Evolutionary conservation across 2,329 filamentous ascomycete species (phyloP).

Genomic region (Pyricularia grisea): DNA sequence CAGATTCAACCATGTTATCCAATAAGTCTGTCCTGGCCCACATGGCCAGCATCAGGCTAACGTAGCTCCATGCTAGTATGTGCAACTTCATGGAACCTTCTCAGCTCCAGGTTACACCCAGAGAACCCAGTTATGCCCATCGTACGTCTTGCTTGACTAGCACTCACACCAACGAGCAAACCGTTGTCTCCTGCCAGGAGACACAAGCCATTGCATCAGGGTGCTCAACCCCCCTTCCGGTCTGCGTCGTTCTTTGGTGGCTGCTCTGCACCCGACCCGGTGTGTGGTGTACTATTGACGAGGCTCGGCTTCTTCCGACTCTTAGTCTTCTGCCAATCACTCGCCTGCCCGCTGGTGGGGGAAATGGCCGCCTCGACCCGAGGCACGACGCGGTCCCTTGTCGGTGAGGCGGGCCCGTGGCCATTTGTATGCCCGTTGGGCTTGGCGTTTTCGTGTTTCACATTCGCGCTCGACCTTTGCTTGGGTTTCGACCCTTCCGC

Average conservation of each 20-base stretch:
- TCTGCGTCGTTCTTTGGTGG: constrained; percentile 49
- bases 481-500: neutral
- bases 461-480: neutral
- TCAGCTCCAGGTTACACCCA: neutral
- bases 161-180: neutral
- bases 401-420: constrained; percentile 43
- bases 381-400: constrained; percentile 14
- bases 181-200: neutral
- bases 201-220: neutral
- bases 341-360: constrained; percentile 3
- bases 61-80: neutral
- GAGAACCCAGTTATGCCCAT: neutral
- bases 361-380: neutral
- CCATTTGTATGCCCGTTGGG: constrained; percentile 37
- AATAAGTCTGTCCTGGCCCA: neutral
- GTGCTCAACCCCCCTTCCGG: constrained; percentile 51
- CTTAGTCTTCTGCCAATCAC: constrained; percentile 53
- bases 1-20: constrained; percentile 2
- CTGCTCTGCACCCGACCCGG: constrained; percentile 37
- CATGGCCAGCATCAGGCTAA: neutral
- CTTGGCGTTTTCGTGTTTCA: constrained; percentile 15
- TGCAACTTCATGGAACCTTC: neutral
- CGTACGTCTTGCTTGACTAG: neutral
- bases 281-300: constrained; percentile 34
- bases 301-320: constrained; percentile 40